phyloP scores from a whole-genome alignment of 1,284 basidiomycete genomes.

The Exsudoporus floridanus region DNA sequence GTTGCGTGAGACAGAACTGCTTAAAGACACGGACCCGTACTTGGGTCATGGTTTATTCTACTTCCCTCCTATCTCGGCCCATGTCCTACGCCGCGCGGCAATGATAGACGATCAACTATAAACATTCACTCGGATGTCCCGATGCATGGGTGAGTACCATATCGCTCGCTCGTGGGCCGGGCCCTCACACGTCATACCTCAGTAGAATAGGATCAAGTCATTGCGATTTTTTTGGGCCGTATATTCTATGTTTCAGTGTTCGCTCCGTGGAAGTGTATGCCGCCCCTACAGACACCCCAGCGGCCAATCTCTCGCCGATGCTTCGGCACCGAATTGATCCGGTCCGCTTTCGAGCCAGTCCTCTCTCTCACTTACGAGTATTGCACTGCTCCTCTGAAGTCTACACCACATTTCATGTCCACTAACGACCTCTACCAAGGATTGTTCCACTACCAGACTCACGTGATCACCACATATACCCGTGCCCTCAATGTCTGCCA shows the following conservation, averaged over 20 bases:
- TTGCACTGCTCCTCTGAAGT: no score
- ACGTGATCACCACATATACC: not conserved
- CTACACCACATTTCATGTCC: no score
- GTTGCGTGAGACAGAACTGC: slow-evolving; percentile 4
- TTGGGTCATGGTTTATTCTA: slow-evolving; percentile 18
- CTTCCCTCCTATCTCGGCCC: slow-evolving; percentile 1
- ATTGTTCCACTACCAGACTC: not conserved
- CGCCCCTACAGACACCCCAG: slow-evolving; percentile 11
- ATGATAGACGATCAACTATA: slow-evolving; percentile 14
- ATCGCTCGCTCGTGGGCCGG: not conserved
- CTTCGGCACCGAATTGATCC: slow-evolving; percentile 13
- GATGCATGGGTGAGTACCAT: slow-evolving; percentile 18
- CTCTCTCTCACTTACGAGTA: no score
- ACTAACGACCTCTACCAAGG: no score
- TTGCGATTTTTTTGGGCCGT: no score
- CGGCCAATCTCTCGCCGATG: slow-evolving; percentile 10
- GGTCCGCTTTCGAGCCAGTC: no score
- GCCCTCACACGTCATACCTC: no score
- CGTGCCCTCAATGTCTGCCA: slow-evolving; percentile 30
- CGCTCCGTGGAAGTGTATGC: no score
- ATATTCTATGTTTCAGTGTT: no score
- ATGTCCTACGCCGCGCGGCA: slow-evolving; percentile 22
- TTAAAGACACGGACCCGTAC: slow-evolving; percentile 22
- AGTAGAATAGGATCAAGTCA: no score
- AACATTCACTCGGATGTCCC: slow-evolving; percentile 6